phyloP scores from a whole-genome alignment of 1,139 yeast genomes.

The Candida gigantensis region DNA sequence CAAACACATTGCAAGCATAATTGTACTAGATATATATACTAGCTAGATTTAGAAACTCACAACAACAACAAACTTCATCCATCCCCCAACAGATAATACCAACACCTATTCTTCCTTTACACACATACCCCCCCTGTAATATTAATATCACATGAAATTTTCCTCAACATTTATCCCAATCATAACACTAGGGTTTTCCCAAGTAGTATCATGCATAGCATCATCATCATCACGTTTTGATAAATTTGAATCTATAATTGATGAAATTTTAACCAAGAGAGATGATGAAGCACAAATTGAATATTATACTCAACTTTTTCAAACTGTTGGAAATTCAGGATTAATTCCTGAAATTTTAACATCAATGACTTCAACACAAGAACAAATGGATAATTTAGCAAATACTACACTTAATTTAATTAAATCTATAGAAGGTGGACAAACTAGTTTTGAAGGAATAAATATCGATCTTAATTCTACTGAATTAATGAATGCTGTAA shows the following conservation, averaged over 20 bases:
- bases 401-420: slow-evolving; percentile 17
- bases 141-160: slow-evolving; percentile 1
- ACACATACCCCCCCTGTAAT: not conserved
- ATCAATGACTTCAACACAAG: slow-evolving; percentile 25
- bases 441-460: slow-evolving; percentile 45
- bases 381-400: slow-evolving; percentile 25
- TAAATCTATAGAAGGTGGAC: slow-evolving; percentile 22
- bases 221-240: not conserved
- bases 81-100: no score
- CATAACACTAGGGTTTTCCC: slow-evolving; percentile 3
- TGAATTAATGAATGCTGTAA: slow-evolving; percentile 20
- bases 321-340: slow-evolving; percentile 30
- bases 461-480: slow-evolving; percentile 26
- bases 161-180: slow-evolving; percentile 1
- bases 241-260: not conserved
- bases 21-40: no score
- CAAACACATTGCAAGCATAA: no score
- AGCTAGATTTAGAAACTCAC: no score
- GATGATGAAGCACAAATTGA: no score
- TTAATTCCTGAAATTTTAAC: slow-evolving; percentile 30
- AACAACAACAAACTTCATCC: no score
- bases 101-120: no score
- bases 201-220: slow-evolving; percentile 2
- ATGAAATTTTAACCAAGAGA: not conserved
- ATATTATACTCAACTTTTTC: slow-evolving; percentile 23